These are phyloP conservation scores for Cardiosporidium cionae DNA, from an alignment of 169 alveolate genomes.

Conservation along the genomic window DNA sequence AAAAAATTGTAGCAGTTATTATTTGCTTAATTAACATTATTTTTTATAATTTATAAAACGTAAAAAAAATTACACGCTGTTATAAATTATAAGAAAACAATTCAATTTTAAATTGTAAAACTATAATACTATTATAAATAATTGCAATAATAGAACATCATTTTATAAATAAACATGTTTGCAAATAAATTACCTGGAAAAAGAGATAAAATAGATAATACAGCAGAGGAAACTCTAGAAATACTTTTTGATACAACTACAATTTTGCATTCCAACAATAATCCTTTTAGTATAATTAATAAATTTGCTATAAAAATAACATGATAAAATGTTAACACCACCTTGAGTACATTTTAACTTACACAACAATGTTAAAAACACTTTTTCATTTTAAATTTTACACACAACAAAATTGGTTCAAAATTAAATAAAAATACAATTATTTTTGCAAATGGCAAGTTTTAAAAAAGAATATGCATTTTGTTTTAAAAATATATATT, in stretches of 20 bases:
- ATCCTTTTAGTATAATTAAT: constrained; percentile 18
- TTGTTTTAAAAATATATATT: too few relatives aligned
- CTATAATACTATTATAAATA: neutral
- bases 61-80: neutral
- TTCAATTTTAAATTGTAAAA: neutral
- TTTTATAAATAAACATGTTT: neutral
- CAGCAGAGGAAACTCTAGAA: constrained; percentile 27
- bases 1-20: neutral
- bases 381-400: neutral
- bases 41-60: neutral
- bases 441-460: neutral
- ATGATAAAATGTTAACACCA: neutral
- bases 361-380: too few relatives aligned
- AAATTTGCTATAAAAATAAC: constrained; percentile 4
- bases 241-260: constrained; percentile 14
- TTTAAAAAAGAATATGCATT: neutral
- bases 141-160: neutral
- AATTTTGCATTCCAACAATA: constrained; percentile 29
- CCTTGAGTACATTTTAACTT: neutral
- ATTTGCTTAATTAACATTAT: neutral
- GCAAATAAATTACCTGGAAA: constrained; percentile 17
- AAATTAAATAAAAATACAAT: neutral
- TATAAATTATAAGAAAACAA: neutral
- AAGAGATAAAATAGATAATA: constrained; percentile 24
- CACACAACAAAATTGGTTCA: neutral